Conservation (phyloP, 2,329 filamentous ascomycete species). For the Dothideomycetes sp. region DNA sequence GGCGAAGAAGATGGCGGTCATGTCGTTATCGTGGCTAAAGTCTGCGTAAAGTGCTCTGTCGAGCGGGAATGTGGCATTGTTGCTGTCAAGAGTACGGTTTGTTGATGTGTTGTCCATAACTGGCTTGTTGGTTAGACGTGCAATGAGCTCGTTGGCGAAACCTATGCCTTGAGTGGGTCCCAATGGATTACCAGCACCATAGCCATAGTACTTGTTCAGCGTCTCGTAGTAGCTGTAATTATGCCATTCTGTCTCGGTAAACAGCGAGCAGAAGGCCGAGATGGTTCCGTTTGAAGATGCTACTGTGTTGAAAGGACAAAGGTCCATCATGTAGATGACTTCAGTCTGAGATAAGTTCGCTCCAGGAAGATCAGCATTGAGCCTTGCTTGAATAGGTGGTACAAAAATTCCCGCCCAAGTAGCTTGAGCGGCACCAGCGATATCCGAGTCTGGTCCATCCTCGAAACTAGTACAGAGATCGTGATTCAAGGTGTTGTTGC, state of each 20-base stretch:
- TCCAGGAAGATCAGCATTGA: slow-evolving; percentile 61
- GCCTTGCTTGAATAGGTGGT: slow-evolving; percentile 55
- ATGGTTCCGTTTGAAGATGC: slow-evolving; percentile 46
- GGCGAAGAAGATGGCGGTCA: slow-evolving; percentile 66
- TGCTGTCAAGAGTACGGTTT: slow-evolving; percentile 66
- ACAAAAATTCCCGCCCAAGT: slow-evolving; percentile 57
- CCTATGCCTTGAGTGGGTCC: slow-evolving; percentile 81
- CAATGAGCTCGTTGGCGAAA: slow-evolving; percentile 78
- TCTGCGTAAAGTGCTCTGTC: slow-evolving; percentile 64
- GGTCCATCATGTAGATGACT: slow-evolving; percentile 69
- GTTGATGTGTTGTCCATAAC: slow-evolving; percentile 66
- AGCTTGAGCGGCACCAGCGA: slow-evolving; percentile 44
- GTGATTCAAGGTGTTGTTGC: slow-evolving; percentile 78
- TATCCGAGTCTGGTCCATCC: slow-evolving; percentile 41
- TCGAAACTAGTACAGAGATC: slow-evolving; percentile 64
- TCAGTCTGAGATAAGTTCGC: slow-evolving; percentile 55
- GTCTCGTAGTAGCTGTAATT: slow-evolving; percentile 74
- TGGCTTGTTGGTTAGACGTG: slow-evolving; percentile 60
- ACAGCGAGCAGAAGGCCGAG: slow-evolving; percentile 68
- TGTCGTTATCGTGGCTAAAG: slow-evolving; percentile 86
- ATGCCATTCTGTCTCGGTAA: slow-evolving; percentile 61
- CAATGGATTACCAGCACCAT: slow-evolving; percentile 64
- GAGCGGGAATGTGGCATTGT: slow-evolving; percentile 63
- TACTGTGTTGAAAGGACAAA: slow-evolving; percentile 81
- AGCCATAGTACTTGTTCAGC: slow-evolving; percentile 78